Conservation (phyloP, 1,284 basidiomycete species). For the Sporisorium iseilematis-ciliati region DNA sequence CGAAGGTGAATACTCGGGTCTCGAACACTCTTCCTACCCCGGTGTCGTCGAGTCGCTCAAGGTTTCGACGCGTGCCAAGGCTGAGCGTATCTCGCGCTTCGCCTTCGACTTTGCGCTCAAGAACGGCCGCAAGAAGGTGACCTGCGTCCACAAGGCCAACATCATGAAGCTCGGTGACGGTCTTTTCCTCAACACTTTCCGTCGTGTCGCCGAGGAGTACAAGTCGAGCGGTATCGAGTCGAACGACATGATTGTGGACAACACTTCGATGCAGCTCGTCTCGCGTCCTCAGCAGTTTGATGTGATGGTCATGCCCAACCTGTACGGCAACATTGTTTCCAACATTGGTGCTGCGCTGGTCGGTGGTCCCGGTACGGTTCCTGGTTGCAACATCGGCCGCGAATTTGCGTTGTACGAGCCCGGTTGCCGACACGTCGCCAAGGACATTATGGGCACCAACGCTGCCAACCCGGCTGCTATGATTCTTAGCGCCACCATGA, state of each 20-base stretch:
- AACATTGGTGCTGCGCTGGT: constrained; percentile 99
- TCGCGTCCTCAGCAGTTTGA: constrained; percentile 95
- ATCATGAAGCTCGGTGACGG: constrained; percentile 99
- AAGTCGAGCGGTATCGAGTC: constrained; percentile 89
- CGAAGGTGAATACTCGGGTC: constrained; percentile 98
- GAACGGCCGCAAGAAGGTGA: constrained; percentile 99
- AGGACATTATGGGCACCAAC: constrained; percentile 97
- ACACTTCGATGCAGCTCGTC: constrained; percentile 99
- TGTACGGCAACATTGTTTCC: constrained; percentile 95
- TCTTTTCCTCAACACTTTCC: constrained; percentile 99
- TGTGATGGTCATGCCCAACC: constrained; percentile 98
- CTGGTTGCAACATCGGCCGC: constrained; percentile 96
- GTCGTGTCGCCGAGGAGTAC: constrained; percentile 92
- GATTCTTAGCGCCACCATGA: constrained; percentile 97
- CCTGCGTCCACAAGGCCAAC: constrained; percentile 99
- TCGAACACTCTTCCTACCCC: constrained; percentile 93
- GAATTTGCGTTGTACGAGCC: constrained; percentile 99
- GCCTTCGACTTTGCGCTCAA: constrained; percentile 99
- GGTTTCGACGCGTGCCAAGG: constrained; percentile 94
- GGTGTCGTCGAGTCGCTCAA: constrained; percentile 99
- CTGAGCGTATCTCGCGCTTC: constrained; percentile 95
- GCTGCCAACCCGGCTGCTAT: constrained; percentile 98
- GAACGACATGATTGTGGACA: constrained; percentile 99
- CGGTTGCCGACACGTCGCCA: constrained; percentile 97
- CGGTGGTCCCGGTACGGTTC: constrained; percentile 96